Evolutionary conservation across 2,329 filamentous ascomycete species (phyloP).

Genomic region (Colletotrichum siamense): DNA sequence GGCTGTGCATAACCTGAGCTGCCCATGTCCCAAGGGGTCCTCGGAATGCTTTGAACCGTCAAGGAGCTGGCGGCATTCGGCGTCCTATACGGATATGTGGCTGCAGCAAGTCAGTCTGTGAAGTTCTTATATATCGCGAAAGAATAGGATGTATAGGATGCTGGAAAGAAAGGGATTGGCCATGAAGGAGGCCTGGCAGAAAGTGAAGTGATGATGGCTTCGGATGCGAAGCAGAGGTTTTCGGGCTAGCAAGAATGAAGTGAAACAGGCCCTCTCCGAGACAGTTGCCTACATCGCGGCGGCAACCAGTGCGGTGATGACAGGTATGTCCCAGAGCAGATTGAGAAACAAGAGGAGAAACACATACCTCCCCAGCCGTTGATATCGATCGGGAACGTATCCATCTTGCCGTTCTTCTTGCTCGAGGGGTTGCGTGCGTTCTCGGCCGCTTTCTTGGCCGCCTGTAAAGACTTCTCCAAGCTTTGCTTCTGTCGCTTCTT

Average conservation of each 20-base stretch:
- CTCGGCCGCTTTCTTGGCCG: not conserved
- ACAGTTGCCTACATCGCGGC: not conserved
- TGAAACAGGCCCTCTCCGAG: not conserved
- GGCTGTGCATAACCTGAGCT: not conserved
- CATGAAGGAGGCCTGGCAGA: not conserved
- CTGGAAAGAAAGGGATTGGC: not conserved
- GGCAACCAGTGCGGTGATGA: not conserved
- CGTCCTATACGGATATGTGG: not conserved
- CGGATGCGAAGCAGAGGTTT: not conserved
- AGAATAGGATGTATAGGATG: not conserved
- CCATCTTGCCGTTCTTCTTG: not conserved
- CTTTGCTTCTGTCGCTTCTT: constrained; percentile 2
- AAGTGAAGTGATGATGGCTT: not conserved
- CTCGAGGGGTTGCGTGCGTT: not conserved
- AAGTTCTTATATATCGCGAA: not conserved
- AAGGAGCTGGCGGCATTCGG: not conserved
- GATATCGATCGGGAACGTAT: not conserved
- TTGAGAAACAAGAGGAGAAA: not conserved
- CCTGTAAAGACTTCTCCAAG: not conserved
- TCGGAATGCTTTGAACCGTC: not conserved
- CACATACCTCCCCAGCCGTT: constrained; percentile 7
- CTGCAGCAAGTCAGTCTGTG: not conserved
- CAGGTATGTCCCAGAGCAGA: not conserved
- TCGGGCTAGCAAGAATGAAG: not conserved
- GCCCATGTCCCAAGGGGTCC: not conserved